Evolutionary conservation across 371 early-diverging fungal species (phyloP), one percentile per base, ranked within the genome.

Genomic region (Chytridium lagenaria): DNA sequence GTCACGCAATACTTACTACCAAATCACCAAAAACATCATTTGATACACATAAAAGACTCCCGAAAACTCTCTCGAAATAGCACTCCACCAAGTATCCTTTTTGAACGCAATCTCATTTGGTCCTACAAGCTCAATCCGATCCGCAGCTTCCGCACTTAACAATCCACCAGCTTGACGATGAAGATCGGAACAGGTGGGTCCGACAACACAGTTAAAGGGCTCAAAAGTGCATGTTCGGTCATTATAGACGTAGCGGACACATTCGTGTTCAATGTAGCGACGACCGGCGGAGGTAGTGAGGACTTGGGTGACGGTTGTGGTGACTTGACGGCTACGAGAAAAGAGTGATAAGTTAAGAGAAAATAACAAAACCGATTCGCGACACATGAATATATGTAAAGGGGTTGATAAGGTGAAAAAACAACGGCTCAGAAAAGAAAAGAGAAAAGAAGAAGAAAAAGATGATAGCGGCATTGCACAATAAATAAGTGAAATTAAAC

Each of bases 11-110:
- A 68, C 68, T 50, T 51, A 76, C 79, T 90, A 90, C 77, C 90
- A 93, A 16, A 91, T 84, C 89, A 89, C 89, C 52, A 94, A 84
- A n/a, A 84, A 83, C 72, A 90, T 86, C 50, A 91, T 80, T 77
- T 94, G 93, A 73, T 92, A 94, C 34, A 92, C 83, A 76, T 94
- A 94, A 70, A 94, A 93, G 77, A 91, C 88, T 12, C 88, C 85
- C 3, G 87, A 77, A 70, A 92, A 90, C 79, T 92, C 93, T 65
- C 85, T 87, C 39, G 79, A 75, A 34, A 91, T 63, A 5, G 90
- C 92, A 69, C 75, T 69, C 31, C 71, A 40, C 61, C 91, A 76
- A 1, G 81, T 77, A 50, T 78, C 80, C 1, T 50, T 83, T 78
- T 52, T 89, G 88, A 49, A 92, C 87, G 83, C 76, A 65, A 92